Base-by-base conservation (phyloP, 2,329 filamentous ascomycete species). In the Penicillium sp. region DNA sequence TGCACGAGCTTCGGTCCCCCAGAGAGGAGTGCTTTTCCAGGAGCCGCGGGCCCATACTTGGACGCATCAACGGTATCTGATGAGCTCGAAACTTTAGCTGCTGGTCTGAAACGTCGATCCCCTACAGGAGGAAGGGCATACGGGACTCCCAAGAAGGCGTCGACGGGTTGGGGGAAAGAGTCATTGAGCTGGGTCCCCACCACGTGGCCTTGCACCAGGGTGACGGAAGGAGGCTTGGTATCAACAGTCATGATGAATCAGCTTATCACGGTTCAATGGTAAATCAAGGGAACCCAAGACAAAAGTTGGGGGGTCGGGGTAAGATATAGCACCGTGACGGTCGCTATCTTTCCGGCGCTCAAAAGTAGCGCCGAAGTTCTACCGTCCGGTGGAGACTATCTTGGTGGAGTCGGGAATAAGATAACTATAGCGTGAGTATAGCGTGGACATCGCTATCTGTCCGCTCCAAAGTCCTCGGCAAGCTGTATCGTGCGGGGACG, bases 81-180 rank as follows among this genome's bases (percentile, higher is more conserved):
- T 13, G 67, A 63, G 8, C 29, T 15, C 4, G 27, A n/a, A 21
- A 75, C 64, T 31, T 67, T 67, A 27, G 68, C 69, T 0, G 79
- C 68, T 4, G 70, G 75, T 6, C 71, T 73, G 59, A 83, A 84
- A 15, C 81, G 75, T 21, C 71, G 71, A n/a, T 81, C 73, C 0
- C 78, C 81, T 2, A 69, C 73, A 12, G 81, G 80, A 3, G 80
- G 76, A 3, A 78, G 64, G 0, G 78, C 80, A 59, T 82, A 83
- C 0, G 80, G 81, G 12, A 84, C 75, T 1, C 80, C 79, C 0
- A 79, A 69, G 62, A 84, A 84, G 6, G 71, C 71, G 31, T 76
- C 72, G 5, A 75, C 56, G 1, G 66, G 54, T n/a, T 66, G 58
- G 2, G 63, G 63, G 54, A 72, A 60, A n/a, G 56, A 57, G 7